Evolutionary conservation across 768 basidiomycete genomes (phyloP).

Genomic region (Suillus occidentalis): DNA sequence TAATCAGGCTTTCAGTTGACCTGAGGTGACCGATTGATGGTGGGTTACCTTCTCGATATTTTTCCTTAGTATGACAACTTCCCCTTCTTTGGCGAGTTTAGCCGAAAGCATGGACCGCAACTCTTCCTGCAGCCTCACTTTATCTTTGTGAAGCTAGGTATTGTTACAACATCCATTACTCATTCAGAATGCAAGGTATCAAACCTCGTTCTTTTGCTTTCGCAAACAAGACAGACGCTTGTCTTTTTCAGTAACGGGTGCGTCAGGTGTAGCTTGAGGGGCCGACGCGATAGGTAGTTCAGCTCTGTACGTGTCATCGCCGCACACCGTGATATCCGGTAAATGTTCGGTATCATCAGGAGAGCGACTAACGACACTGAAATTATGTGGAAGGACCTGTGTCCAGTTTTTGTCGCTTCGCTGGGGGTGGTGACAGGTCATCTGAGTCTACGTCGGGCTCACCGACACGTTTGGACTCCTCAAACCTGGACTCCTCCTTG

Average conservation of each 20-base stretch:
- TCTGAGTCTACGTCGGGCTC: slow-evolving; percentile 23
- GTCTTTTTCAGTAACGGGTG: slow-evolving; percentile 5
- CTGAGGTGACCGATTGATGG: neutral
- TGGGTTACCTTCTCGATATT: slow-evolving; percentile 61
- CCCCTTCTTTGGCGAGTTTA: slow-evolving; percentile 64
- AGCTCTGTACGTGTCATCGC: slow-evolving; percentile 57
- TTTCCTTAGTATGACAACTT: slow-evolving; percentile 65
- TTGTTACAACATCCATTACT: slow-evolving; percentile 14
- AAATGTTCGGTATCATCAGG: slow-evolving; percentile 49
- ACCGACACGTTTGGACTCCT: slow-evolving; percentile 17
- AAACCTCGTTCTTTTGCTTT: slow-evolving; percentile 50
- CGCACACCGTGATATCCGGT: slow-evolving; percentile 62
- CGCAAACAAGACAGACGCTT: slow-evolving; percentile 21
- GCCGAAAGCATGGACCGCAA: slow-evolving; percentile 49
- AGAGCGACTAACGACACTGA: slow-evolving; percentile 22
- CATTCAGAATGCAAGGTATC: slow-evolving; percentile 14
- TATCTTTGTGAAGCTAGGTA: slow-evolving; percentile 50
- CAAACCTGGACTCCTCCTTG: slow-evolving; percentile 47
- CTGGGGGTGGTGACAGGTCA: slow-evolving; percentile 34
- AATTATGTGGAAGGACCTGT: slow-evolving; percentile 43
- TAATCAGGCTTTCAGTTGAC: slow-evolving; percentile 25
- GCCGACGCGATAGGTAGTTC: neutral
- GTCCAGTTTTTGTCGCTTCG: slow-evolving; percentile 58
- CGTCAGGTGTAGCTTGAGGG: neutral
- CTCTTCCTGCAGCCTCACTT: slow-evolving; percentile 44